phyloP scores from a whole-genome alignment of 192 early-diverging fungal genomes.

The Coemansia pectinata region DNA sequence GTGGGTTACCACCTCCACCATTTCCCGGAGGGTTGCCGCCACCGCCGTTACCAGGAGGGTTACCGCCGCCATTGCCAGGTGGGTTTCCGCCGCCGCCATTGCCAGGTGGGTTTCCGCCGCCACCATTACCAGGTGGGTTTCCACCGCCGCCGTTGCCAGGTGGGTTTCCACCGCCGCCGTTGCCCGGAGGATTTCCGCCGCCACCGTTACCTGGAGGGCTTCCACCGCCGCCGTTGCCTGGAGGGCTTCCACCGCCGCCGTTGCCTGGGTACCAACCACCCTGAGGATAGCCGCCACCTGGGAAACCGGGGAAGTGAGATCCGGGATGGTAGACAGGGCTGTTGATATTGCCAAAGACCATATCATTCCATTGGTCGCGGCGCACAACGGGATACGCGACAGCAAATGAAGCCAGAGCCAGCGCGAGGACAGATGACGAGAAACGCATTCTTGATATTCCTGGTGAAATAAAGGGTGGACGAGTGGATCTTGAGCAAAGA shows the following conservation, averaged over 20 bases:
- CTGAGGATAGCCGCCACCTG: slow-evolving; percentile 14
- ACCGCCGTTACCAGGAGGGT: neutral
- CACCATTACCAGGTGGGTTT: neutral
- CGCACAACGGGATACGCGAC: slow-evolving; percentile 19
- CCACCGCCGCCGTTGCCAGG: neutral
- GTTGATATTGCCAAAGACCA: neutral
- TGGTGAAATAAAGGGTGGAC: neutral
- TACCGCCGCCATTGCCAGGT: neutral
- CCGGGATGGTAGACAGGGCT: neutral
- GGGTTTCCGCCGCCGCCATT: neutral
- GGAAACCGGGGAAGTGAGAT: slow-evolving; percentile 7
- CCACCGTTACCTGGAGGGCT: neutral
- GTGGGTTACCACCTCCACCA: neutral
- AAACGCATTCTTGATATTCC: slow-evolving; percentile 32
- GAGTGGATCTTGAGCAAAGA: neutral
- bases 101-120: neutral
- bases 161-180: neutral
- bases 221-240: neutral
- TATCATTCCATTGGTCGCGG: slow-evolving; percentile 9
- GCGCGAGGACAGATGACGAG: slow-evolving; percentile 22
- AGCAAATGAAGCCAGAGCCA: slow-evolving; percentile 21
- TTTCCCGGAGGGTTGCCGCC: neutral
- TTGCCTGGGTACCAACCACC: neutral
- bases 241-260: slow-evolving; percentile 1
- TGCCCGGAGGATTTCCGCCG: neutral